A percentile compares a stretch with the other conserved stretches of the same genome.
phyloP scores from a whole-genome alignment of 495 filamentous ascomycete species.

The Sphaerosporella brunnea region DNA sequence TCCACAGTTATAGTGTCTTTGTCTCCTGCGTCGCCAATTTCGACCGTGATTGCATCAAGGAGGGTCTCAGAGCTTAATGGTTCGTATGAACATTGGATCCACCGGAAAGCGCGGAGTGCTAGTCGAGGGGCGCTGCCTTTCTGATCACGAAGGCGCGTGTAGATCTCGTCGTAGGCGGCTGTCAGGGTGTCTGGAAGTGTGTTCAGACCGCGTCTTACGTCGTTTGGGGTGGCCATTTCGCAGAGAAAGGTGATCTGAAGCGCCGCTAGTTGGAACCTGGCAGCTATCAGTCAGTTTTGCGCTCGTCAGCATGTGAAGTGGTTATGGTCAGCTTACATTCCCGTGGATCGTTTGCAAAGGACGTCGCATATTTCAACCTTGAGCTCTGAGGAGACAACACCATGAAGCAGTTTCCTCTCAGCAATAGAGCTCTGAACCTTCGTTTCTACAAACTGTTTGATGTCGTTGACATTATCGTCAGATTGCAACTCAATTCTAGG shows the following conservation, averaged over 20 bases:
- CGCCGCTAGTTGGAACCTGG: conserved; percentile 6
- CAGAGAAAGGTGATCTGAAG: conserved; percentile 5
- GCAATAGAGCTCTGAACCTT: conserved; percentile 7
- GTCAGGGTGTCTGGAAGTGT: conserved; percentile 4
- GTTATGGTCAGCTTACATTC: conserved; percentile 4
- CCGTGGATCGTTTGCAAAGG: not conserved
- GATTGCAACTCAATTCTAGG: conserved; percentile 1
- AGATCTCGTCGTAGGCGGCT: conserved; percentile 3
- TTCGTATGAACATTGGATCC: conserved; percentile 7
- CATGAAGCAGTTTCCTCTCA: not conserved
- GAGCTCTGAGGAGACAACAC: not conserved
- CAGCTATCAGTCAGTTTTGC: not conserved
- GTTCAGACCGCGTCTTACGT: not conserved
- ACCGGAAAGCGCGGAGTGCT: conserved; percentile 5
- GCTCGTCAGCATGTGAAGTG: not conserved
- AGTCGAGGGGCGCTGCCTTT: not conserved
- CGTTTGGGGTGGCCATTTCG: not conserved
- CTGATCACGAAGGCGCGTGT: not conserved
- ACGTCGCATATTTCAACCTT: conserved; percentile 1
- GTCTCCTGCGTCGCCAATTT: not conserved
- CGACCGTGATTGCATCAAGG: conserved; percentile 2
- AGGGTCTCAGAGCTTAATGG: not conserved
- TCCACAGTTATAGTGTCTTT: not conserved
- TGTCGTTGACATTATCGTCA: conserved; percentile 4
- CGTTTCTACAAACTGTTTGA: not conserved